Base-by-base conservation (phyloP, 2,329 filamentous ascomycete genomes). In the Didymella pomorum region DNA sequence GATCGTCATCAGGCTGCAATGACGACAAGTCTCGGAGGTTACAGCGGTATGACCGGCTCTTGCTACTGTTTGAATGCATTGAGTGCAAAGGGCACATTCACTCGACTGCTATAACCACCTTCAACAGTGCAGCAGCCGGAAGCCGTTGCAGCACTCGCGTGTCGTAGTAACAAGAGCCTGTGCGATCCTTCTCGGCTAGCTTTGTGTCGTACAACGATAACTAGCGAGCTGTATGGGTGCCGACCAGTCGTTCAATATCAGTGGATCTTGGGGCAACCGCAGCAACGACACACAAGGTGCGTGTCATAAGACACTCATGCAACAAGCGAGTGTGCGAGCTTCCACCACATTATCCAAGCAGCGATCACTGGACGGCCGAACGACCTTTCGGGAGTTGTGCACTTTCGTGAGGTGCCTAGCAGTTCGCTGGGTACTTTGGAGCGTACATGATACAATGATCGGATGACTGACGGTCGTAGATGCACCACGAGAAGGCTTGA, bases 291-390 rank as follows among this genome's bases (percentile, higher is more conserved):
- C 35, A 62, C 52, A 56, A 35, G 37, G 52, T 60, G 59, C 51
- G 60, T 60, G 53, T 68, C 60, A 62, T 64, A 52, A 52, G 50
- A 39, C 55, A 51, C 47, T 60, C 29, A 48, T 51, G 60, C 47
- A 48, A 56, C 57, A 25, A 44, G 44, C 18, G 23, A 59, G 41
- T 53, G 44, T 59, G 46, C 53, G 56, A 28, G 45, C 60, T 58
- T 57, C 21, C 59, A 63, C 56, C 28, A 46, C 51, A 37, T 52
- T 42, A 20, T 45, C 37, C 46, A 41, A 54, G 56, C 54, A 61
- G 49, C 29, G 51, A 50, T 42, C 43, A 51, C 51, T 37, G 29
- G 52, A 31, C 23, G 35, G 11, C 39, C 10, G 33, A 12, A 43
- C 14, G 20, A 33, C 12, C 8, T 12, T 25, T 47, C 39, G 52